These are phyloP conservation scores for Cystobasidium pallidum DNA, from an alignment of 1,284 basidiomycete species.

Conservation along the genomic window DNA sequence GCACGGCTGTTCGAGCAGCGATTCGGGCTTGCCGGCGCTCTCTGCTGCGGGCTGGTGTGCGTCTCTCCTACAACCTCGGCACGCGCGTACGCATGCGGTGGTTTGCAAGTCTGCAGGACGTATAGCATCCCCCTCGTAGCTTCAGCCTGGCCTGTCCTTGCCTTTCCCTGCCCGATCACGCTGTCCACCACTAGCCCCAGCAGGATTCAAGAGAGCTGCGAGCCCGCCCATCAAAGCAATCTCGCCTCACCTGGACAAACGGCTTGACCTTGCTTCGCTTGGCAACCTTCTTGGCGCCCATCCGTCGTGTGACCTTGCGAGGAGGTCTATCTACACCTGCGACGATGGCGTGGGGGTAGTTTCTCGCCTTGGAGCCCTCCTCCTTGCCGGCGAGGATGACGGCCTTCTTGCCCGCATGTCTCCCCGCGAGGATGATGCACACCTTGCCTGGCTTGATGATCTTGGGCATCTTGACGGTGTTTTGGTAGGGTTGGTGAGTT, in stretches of 20 bases:
- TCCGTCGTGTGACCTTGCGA: constrained; percentile 89
- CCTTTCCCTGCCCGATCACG: constrained; percentile 11
- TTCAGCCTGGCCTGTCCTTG: not conserved
- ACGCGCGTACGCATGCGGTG: too few relatives aligned
- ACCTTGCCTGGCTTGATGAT: constrained; percentile 98
- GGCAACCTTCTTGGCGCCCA: constrained; percentile 91
- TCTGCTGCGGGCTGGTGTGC: not conserved
- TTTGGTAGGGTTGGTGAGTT: not conserved
- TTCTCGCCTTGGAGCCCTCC: constrained; percentile 84
- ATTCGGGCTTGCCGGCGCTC: not conserved
- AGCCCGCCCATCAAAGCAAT: not conserved
- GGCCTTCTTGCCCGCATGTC: constrained; percentile 92
- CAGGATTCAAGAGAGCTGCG: too few relatives aligned
- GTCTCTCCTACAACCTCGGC: not conserved
- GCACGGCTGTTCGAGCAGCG: not conserved
- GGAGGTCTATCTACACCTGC: constrained; percentile 96
- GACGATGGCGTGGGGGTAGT: constrained; percentile 93
- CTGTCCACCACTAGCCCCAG: not conserved
- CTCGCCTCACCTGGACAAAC: constrained; percentile 86
- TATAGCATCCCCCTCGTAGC: too few relatives aligned
- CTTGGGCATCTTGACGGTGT: constrained; percentile 49
- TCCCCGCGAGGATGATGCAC: constrained; percentile 77
- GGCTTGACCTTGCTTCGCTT: constrained; percentile 94
- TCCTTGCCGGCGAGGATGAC: constrained; percentile 86
- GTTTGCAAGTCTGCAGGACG: too few relatives aligned